phyloP scores from a whole-genome alignment of 257 asterid species.

The Leonotis leonurus region DNA sequence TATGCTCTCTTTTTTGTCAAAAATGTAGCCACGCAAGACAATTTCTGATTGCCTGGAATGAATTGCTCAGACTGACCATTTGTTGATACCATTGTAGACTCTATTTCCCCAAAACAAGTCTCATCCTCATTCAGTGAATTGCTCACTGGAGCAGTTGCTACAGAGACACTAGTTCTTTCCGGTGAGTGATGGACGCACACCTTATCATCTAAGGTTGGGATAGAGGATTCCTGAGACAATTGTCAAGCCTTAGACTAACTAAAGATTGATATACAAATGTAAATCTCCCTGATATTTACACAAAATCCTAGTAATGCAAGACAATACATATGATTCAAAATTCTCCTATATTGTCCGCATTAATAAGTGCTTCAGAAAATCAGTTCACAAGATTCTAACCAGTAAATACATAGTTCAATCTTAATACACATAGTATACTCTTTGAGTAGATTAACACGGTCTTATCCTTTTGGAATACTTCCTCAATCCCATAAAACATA shows the following conservation, averaged over 20 bases:
- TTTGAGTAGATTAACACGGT: neutral
- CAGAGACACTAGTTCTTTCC: conserved; percentile 17
- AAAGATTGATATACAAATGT: neutral
- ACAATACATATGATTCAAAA: neutral
- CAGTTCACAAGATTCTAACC: neutral
- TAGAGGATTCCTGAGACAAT: conserved; percentile 37
- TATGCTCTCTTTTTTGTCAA: conserved; percentile 16
- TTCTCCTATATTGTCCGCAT: neutral
- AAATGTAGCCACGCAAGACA: conserved; percentile 12
- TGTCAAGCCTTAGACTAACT: conserved; percentile 15
- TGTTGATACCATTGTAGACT: conserved; percentile 11
- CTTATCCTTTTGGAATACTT: neutral
- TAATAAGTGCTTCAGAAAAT: neutral
- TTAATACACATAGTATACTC: neutral
- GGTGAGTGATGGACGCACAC: conserved; percentile 12
- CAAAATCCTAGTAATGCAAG: neutral
- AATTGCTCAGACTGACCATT: conserved; percentile 26
- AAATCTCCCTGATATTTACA: neutral
- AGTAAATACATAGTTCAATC: neutral
- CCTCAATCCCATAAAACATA: too few relatives aligned
- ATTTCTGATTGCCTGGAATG: conserved; percentile 20
- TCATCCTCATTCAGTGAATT: conserved; percentile 19
- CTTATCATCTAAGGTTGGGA: conserved; percentile 27
- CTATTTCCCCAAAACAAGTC: conserved; percentile 14
- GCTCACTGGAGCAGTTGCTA: conserved; percentile 19